Conservation (phyloP, 2,329 filamentous ascomycete species). For the Rutstroemia sp. region DNA sequence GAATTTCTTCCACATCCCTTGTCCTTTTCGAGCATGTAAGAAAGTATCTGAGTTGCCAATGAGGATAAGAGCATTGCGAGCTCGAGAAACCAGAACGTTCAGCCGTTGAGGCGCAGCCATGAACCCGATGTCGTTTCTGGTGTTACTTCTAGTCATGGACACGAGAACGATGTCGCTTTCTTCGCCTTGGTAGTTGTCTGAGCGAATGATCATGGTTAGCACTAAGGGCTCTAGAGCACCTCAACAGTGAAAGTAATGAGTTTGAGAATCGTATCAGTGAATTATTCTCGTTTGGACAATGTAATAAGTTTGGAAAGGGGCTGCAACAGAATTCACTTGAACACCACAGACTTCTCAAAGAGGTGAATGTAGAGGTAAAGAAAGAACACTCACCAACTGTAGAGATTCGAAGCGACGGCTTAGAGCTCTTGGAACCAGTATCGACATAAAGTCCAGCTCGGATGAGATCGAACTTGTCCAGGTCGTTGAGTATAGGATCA, state of each 20-base stretch:
- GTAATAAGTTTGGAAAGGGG: no score
- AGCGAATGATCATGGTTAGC: not conserved
- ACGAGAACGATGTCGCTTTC: constrained; percentile 66
- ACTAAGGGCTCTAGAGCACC: no score
- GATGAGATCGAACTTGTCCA: constrained; percentile 57
- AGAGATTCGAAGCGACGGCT: constrained; percentile 51
- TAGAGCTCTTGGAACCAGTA: constrained; percentile 43
- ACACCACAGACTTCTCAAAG: no score
- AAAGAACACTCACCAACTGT: constrained; percentile 54
- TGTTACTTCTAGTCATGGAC: constrained; percentile 62
- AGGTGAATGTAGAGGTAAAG: not conserved
- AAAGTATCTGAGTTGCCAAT: constrained; percentile 66
- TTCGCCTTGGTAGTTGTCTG: constrained; percentile 74
- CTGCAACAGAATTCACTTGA: no score
- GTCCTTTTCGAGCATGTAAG: constrained; percentile 49
- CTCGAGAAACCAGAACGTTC: constrained; percentile 64
- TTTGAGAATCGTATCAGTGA: no score
- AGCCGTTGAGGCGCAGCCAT: constrained; percentile 57
- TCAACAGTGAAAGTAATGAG: no score
- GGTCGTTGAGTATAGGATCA: constrained; percentile 60
- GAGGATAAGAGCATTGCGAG: constrained; percentile 58
- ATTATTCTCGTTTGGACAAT: no score
- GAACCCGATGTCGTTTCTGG: constrained; percentile 59
- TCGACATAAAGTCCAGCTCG: constrained; percentile 49
- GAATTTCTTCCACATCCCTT: constrained; percentile 48